Evolutionary conservation across 2,329 filamentous ascomycete genomes (phyloP), one percentile per base, ranked within the genome.

Genomic region (Penicillium sp.): DNA sequence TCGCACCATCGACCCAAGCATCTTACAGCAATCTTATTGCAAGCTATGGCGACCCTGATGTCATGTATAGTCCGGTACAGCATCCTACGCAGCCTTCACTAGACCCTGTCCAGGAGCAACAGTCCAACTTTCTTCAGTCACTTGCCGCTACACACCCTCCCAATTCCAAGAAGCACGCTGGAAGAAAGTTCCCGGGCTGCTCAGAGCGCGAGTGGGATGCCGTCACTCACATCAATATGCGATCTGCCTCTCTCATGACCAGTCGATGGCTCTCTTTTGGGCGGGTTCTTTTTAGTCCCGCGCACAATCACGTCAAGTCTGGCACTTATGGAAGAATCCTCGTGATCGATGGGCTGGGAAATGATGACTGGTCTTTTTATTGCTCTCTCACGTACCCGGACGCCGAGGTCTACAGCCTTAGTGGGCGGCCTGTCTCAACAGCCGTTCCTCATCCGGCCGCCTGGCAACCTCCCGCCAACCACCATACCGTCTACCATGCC

Each of bases 11-110:
- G 3, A 77, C 76, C 1, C 76, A 78, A 13, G 68, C 76, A 24
- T 79, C 79, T 2, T 69, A 80, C 35, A 75, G 73, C 38, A 77
- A 81, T 24, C 72, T 79, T 37, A 68, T 78, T 35, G 73, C 73
- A 36, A 73, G 72, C n/a, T 77, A 80, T 55, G 73, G 70, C 27
- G 71, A 64, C 34, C 54, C 55, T 7, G 57, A 57, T 12, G 62
- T 54, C 34, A 46, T 45, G n/a, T 55, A 53, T 32, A 56, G 56
- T 32, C 49, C 54, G 8, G 51, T 50, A 5, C 51, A 32, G 29
- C 29, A 59, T n/a, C 52, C 52, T 8, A 51, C 56, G 3, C 57
- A 53, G 26, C 46, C 51, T 25, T 54, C 61, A 6, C 47, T 49
- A 4, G 51, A 52, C 3, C 54, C 54, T 9, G 51, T 56, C 5